A percentile compares a stretch with the other conserved stretches of the same genome.
These are phyloP conservation scores for Pisolithus orientalis DNA, from an alignment of 768 basidiomycete genomes.

Conservation along the genomic window DNA sequence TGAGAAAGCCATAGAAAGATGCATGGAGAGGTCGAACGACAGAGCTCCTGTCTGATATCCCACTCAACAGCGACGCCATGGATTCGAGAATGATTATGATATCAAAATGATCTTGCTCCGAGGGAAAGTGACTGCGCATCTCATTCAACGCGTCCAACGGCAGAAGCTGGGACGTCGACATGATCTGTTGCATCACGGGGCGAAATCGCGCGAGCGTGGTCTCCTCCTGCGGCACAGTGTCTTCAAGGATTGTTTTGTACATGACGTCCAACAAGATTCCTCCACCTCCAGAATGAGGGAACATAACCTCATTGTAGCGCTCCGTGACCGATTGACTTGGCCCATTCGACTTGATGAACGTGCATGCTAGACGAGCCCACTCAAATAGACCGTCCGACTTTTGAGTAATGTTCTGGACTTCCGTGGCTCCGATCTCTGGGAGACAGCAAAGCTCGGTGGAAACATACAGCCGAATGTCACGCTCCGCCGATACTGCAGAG, in stretches of 20 bases:
- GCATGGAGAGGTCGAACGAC: slow-evolving; percentile 19
- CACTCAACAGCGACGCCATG: slow-evolving; percentile 6
- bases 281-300: no score
- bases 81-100: background rate
- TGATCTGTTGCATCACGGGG: slow-evolving; percentile 1
- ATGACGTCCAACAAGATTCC: background rate
- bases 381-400: no score
- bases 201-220: background rate
- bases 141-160: background rate
- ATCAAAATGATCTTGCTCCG: background rate
- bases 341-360: no score
- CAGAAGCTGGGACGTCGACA: background rate
- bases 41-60: background rate
- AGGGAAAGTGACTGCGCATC: background rate
- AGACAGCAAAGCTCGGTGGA: background rate
- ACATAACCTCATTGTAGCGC: no score
- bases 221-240: background rate
- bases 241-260: background rate
- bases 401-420: no score
- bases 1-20: slow-evolving; percentile 24
- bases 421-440: no score
- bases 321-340: no score
- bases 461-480: background rate
- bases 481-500: background rate
- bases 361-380: no score